These are phyloP conservation scores for Quercus tomentella DNA, from an alignment of 331 rosid genomes.

Conservation along the genomic window DNA sequence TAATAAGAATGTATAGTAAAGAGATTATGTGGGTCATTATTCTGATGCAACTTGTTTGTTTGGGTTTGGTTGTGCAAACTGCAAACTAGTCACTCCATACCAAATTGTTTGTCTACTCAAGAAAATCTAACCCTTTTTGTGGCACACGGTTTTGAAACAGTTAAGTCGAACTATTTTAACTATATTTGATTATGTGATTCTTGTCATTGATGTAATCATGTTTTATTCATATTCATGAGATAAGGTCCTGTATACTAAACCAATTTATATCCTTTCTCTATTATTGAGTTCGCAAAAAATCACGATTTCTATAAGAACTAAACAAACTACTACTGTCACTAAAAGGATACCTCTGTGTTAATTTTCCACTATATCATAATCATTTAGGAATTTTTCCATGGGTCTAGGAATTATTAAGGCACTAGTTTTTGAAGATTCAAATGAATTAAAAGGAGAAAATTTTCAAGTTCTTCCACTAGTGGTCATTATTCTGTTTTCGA, in stretches of 20 bases:
- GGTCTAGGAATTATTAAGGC: background rate
- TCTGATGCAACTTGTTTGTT: too few relatives aligned
- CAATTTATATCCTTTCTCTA: too few relatives aligned
- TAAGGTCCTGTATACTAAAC: too few relatives aligned
- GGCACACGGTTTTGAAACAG: slow-evolving; percentile 12
- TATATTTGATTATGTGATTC: background rate
- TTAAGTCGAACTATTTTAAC: background rate
- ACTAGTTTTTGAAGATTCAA: background rate
- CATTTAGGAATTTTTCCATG: background rate
- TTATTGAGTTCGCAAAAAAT: too few relatives aligned
- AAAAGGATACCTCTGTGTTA: background rate
- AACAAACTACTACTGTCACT: background rate
- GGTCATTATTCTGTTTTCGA: too few relatives aligned
- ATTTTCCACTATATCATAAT: background rate
- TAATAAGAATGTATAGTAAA: too few relatives aligned
- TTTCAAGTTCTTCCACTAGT: background rate
- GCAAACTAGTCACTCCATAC: too few relatives aligned
- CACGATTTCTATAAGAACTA: background rate
- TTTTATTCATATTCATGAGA: too few relatives aligned
- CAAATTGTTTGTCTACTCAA: too few relatives aligned
- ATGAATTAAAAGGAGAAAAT: background rate
- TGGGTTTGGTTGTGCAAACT: too few relatives aligned
- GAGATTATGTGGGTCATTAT: too few relatives aligned
- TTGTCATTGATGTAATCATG: too few relatives aligned
- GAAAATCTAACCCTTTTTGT: background rate